These are phyloP conservation scores for Angomonas ambiguus DNA, from an alignment of 208 protist species.

Conservation along the genomic window DNA sequence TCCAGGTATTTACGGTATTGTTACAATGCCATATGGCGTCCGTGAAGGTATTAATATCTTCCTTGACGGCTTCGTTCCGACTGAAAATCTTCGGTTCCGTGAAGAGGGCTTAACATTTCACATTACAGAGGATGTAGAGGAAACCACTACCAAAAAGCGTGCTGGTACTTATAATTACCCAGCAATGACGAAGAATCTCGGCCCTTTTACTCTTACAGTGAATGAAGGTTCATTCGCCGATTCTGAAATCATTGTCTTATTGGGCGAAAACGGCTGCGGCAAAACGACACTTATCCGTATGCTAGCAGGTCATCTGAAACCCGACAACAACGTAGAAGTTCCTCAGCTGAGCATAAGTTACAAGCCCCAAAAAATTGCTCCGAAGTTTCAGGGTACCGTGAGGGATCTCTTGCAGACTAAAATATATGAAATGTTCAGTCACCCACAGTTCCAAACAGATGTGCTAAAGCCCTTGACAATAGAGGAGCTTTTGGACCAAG, in stretches of 20 bases:
- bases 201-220: conserved; percentile 93
- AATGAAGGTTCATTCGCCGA: conserved; percentile 95
- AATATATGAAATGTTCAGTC: conserved; percentile 94
- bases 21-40: conserved; percentile 99
- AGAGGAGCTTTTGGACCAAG: conserved; percentile 97
- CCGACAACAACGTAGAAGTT: conserved; percentile 84
- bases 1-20: conserved; percentile 99
- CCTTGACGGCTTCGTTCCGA: conserved; percentile 99
- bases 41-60: conserved; percentile 99
- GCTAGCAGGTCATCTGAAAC: conserved; percentile 94
- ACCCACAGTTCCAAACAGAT: conserved; percentile 98
- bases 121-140: conserved; percentile 78
- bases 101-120: conserved; percentile 97
- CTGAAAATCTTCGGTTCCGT: conserved; percentile 99
- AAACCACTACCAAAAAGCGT: conserved; percentile 64
- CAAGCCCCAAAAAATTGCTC: conserved; percentile 99
- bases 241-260: conserved; percentile 99
- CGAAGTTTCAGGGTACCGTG: conserved; percentile 97
- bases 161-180: conserved; percentile 92
- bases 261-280: conserved; percentile 99
- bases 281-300: conserved; percentile 99
- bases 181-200: conserved; percentile 95
- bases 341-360: conserved; percentile 98
- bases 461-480: conserved; percentile 98
- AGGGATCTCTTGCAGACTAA: conserved; percentile 95